phyloP scores from a whole-genome alignment of 257 asterid genomes.

The Rehmannia glutinosa region DNA sequence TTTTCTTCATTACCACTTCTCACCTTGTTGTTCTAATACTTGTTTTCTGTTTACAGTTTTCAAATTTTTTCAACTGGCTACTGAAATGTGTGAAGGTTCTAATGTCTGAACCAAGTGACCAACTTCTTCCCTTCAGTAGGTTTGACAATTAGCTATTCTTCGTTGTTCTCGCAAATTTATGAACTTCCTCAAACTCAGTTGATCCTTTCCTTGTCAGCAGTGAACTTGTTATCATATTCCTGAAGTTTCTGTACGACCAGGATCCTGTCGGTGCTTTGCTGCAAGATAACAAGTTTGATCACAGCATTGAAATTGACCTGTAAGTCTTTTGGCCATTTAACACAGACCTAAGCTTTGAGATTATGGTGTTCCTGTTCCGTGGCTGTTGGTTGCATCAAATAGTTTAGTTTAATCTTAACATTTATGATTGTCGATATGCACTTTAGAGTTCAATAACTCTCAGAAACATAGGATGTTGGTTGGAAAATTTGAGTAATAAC shows the following conservation, averaged over 20 bases:
- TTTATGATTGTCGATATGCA: constrained; percentile 15
- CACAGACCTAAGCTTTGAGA: constrained; percentile 12
- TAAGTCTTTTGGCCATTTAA: constrained; percentile 38
- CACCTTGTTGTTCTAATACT: constrained; percentile 22
- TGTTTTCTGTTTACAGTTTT: constrained; percentile 55
- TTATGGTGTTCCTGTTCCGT: neutral
- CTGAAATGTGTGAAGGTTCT: constrained; percentile 81
- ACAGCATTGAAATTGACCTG: constrained; percentile 59
- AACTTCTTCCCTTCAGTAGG: constrained; percentile 91
- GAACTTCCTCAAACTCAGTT: constrained; percentile 14
- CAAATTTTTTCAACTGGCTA: constrained; percentile 99
- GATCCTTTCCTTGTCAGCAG: constrained; percentile 43
- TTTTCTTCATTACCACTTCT: constrained; percentile 11
- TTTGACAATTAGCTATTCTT: constrained; percentile 35
- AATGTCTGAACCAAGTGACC: constrained; percentile 95
- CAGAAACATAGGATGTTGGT: neutral
- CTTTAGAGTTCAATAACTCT: neutral
- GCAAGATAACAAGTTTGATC: constrained; percentile 51
- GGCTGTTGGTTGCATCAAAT: constrained; percentile 8
- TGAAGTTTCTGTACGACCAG: constrained; percentile 85
- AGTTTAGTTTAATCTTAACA: constrained; percentile 11
- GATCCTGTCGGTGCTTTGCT: constrained; percentile 84
- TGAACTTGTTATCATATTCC: constrained; percentile 84
- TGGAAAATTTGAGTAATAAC: neutral
- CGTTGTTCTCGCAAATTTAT: constrained; percentile 14